Evolutionary conservation across 108 stramenopile species (phyloP).

Genomic region (Skeletonema menzelii): DNA sequence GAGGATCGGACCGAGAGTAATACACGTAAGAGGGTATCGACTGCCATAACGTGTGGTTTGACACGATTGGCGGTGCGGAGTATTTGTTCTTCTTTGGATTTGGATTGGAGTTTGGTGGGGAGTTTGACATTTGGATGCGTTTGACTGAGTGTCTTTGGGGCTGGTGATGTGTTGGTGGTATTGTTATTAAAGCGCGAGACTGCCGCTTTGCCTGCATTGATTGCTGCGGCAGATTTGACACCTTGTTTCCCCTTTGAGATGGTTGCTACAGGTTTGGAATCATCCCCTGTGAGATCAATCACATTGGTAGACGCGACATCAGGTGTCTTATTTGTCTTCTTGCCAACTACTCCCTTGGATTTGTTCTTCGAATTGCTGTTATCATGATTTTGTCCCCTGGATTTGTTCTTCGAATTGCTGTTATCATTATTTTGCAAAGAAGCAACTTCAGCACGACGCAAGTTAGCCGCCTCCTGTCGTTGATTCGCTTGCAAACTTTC

Average conservation of each 20-base stretch:
- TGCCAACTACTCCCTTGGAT: not conserved
- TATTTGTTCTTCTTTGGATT: conserved; percentile 80
- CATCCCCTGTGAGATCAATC: not conserved
- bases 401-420: not conserved
- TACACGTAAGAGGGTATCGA: conserved; percentile 71
- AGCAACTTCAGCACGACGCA: conserved; percentile 17
- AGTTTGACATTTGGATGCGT: conserved; percentile 72
- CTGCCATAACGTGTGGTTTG: conserved; percentile 64
- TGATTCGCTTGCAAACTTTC: conserved; percentile 31
- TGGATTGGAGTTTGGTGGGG: conserved; percentile 67
- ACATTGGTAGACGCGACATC: not conserved
- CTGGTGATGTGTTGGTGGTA: conserved; percentile 5
- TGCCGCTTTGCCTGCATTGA: conserved; percentile 56
- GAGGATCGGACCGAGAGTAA: conserved; percentile 49
- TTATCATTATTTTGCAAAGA: conserved; percentile 1
- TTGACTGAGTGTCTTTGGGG: conserved; percentile 12
- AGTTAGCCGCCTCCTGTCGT: conserved; percentile 29
- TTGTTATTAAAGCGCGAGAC: conserved; percentile 20
- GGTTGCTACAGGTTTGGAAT: not conserved
- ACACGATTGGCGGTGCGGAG: conserved; percentile 72
- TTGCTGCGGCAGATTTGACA: conserved; percentile 42
- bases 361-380: not conserved
- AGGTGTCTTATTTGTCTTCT: conserved; percentile 8
- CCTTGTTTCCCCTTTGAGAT: conserved; percentile 7
- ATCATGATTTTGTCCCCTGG: not conserved